Evolutionary conservation across 2,329 filamentous ascomycete genomes (phyloP).

Genomic region (Thielaviopsis punctulata): DNA sequence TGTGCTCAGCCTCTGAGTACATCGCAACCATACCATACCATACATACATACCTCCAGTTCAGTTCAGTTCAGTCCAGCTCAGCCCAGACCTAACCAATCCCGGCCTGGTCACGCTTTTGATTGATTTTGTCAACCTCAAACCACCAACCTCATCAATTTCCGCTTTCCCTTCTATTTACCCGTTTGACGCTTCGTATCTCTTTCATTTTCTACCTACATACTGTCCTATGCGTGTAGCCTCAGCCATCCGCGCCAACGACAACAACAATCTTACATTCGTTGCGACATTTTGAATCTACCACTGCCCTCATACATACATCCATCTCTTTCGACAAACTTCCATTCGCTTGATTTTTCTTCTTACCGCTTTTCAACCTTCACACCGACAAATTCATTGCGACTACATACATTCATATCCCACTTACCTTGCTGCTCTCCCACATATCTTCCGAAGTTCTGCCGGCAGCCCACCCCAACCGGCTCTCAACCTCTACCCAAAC

Average conservation of each 20-base stretch:
- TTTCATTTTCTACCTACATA: background rate
- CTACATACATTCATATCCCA: background rate
- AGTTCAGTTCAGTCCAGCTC: background rate
- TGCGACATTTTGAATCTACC: too few relatives aligned
- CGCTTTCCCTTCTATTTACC: background rate
- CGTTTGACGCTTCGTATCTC: background rate
- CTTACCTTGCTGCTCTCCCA: background rate
- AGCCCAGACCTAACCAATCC: background rate
- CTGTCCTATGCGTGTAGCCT: too few relatives aligned
- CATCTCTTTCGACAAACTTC: too few relatives aligned
- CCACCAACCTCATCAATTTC: background rate
- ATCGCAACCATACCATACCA: background rate
- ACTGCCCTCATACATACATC: too few relatives aligned
- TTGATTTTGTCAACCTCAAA: background rate
- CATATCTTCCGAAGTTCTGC: conserved; percentile 7
- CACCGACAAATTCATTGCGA: background rate
- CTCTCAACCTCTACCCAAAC: conserved; percentile 14
- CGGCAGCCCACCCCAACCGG: background rate
- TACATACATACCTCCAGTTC: too few relatives aligned
- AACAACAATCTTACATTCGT: too few relatives aligned
- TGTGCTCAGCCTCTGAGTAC: background rate
- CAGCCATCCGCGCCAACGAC: too few relatives aligned
- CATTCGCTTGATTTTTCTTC: too few relatives aligned
- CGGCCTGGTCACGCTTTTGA: background rate
- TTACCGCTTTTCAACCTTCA: background rate